Base-by-base conservation (phyloP, 768 basidiomycete genomes). In the Sporobolomyces phaffii region DNA sequence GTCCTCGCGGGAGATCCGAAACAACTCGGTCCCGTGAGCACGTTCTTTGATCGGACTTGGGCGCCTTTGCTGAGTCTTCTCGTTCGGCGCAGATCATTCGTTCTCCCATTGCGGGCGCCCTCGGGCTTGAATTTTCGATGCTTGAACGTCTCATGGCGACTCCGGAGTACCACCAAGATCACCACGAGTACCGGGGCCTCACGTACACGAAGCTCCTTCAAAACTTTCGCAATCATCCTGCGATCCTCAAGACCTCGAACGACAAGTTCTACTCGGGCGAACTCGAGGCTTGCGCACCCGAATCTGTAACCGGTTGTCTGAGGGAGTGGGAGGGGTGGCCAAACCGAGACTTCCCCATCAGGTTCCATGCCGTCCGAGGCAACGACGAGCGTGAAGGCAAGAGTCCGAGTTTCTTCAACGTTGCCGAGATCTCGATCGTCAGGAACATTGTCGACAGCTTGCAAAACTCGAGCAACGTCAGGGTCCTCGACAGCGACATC, bases 141-240 rank as follows among this genome's bases (percentile, higher is more conserved):
- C 70, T 78, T 28, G 77, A 78, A 54, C 75, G 78, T 2, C 72
- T 79, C 14, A 76, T 77, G 64, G 57, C 62, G 26, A 62, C 69
- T 5, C 69, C 63, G 5, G 38, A 72, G n/a, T 77, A 77, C 64
- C 44, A 60, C 22, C 36, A 60, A 14, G 38, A 54, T 18, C 58
- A 28, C 51, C 28, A 14, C 45, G 22, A 5, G 8, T 33, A 8
- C 20, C 62, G 62, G 20, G 57, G 62, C 17, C 5, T 26, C 0
- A 62, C 69, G 22, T 62, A 68, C 50, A 28, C 43, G 50, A 67
- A 65, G 47, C 69, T 76, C 10, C 28, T 51, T 10, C 56, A 72
- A 59, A 79, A 79, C 66, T 79, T 77, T 67, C 75, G 78, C 11
- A 75, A 73, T 8, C 75, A 77, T 38, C 65, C 75, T 31, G 68